Evolutionary conservation across 257 asterid genomes (phyloP).

Genomic region (Ballota nigra): DNA sequence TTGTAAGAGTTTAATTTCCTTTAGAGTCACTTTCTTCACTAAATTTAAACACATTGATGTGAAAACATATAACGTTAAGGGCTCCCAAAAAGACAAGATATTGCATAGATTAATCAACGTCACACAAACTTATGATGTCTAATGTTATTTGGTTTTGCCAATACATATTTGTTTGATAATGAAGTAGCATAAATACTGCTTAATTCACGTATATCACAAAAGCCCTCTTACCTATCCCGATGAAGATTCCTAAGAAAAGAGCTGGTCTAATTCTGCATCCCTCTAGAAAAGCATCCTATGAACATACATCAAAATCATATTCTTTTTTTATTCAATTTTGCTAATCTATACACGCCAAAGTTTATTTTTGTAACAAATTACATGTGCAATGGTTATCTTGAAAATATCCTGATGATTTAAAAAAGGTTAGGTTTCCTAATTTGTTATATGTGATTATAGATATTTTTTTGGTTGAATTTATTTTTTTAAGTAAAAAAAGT

Average conservation of each 20-base stretch:
- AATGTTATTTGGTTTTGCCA: not conserved
- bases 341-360: not conserved
- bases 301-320: not conserved
- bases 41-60: not conserved
- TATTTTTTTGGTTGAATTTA: no score
- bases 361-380: no score
- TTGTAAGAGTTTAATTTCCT: not conserved
- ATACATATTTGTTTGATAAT: not conserved
- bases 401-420: no score
- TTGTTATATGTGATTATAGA: no score
- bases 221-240: not conserved
- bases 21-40: not conserved
- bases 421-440: no score
- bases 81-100: not conserved
- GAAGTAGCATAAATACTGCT: not conserved
- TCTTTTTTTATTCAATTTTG: no score
- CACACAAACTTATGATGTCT: not conserved
- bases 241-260: not conserved
- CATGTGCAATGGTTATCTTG: no score
- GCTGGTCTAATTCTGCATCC: not conserved
- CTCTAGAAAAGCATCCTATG: not conserved
- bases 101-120: not conserved
- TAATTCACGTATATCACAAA: not conserved
- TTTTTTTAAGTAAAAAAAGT: no score
- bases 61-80: not conserved